Conservation (phyloP, 257 asterid species). For the Nemophila menziesii region DNA sequence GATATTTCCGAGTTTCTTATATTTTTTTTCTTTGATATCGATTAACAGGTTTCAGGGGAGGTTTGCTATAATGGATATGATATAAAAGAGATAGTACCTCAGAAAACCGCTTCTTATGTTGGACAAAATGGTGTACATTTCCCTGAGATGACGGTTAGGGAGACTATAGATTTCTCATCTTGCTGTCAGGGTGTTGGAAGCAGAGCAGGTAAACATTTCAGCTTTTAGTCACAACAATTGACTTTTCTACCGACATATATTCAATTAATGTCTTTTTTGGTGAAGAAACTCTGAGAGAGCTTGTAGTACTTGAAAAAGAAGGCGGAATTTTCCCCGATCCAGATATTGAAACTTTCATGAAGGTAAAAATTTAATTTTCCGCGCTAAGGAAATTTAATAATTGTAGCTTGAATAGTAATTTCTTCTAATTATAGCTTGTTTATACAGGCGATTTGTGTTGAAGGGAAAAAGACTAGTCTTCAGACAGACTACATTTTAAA, state of each 20-base stretch:
- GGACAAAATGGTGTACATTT: conserved; percentile 46
- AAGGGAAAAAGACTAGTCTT: conserved; percentile 28
- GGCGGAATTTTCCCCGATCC: conserved; percentile 52
- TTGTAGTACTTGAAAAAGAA: conserved; percentile 43
- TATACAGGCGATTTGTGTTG: conserved; percentile 32
- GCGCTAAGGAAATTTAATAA: too few relatives aligned
- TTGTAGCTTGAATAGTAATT: too few relatives aligned
- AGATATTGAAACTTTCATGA: conserved; percentile 48
- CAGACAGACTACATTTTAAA: conserved; percentile 41
- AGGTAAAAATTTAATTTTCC: too few relatives aligned
- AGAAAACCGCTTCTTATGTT: conserved; percentile 49
- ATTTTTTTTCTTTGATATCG: too few relatives aligned
- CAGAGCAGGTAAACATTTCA: conserved; percentile 39
- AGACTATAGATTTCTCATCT: conserved; percentile 40
- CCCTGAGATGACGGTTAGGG: conserved; percentile 56
- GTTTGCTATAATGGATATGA: conserved; percentile 38
- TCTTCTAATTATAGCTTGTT: too few relatives aligned
- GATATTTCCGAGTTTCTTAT: too few relatives aligned
- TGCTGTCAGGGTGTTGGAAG: conserved; percentile 48
- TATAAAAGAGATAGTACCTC: conserved; percentile 41
- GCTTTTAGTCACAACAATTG: too few relatives aligned
- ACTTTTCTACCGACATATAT: not conserved
- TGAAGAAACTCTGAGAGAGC: conserved; percentile 41
- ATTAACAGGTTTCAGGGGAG: conserved; percentile 50
- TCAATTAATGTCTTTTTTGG: not conserved